These are phyloP conservation scores for Blastobotrys parvus DNA, from an alignment of 805 yeast species.

Conservation along the genomic window DNA sequence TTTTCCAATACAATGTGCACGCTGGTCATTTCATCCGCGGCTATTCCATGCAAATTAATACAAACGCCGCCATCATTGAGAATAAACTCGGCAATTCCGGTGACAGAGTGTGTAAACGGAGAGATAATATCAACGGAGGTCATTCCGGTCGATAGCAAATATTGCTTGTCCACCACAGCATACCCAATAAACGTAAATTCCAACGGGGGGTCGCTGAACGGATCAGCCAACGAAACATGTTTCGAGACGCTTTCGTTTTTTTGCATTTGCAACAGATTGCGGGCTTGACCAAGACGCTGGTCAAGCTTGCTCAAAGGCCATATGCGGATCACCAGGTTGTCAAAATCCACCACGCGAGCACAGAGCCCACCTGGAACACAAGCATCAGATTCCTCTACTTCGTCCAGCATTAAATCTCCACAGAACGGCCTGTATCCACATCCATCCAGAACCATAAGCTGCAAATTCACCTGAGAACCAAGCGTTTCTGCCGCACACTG, in stretches of 20 bases:
- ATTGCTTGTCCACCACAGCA: background rate
- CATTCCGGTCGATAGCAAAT: background rate
- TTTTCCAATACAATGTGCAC: too few species aligned
- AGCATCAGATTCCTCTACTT: background rate
- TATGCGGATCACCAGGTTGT: slow-evolving; percentile 9
- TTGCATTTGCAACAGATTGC: slow-evolving; percentile 4
- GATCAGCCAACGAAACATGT: background rate
- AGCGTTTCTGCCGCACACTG: too few species aligned
- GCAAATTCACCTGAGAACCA: too few species aligned
- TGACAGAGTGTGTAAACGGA: slow-evolving; percentile 16
- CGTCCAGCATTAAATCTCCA: background rate
- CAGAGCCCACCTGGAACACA: slow-evolving; percentile 1
- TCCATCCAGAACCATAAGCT: slow-evolving; percentile 7
- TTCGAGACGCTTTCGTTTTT: slow-evolving; percentile 3
- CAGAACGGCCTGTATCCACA: slow-evolving; percentile 2
- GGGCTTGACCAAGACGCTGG: slow-evolving; percentile 5
- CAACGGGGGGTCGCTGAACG: slow-evolving; percentile 5
- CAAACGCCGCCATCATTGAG: background rate
- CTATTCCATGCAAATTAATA: too few species aligned
- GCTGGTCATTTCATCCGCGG: too few species aligned
- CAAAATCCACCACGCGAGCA: slow-evolving; percentile 17
- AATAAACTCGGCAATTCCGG: slow-evolving; percentile 9
- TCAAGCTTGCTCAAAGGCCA: slow-evolving; percentile 14
- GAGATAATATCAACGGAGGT: slow-evolving; percentile 15
- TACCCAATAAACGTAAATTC: slow-evolving; percentile 5